phyloP scores from a whole-genome alignment of 2,329 filamentous ascomycete genomes.

The Fusarium setosum region DNA sequence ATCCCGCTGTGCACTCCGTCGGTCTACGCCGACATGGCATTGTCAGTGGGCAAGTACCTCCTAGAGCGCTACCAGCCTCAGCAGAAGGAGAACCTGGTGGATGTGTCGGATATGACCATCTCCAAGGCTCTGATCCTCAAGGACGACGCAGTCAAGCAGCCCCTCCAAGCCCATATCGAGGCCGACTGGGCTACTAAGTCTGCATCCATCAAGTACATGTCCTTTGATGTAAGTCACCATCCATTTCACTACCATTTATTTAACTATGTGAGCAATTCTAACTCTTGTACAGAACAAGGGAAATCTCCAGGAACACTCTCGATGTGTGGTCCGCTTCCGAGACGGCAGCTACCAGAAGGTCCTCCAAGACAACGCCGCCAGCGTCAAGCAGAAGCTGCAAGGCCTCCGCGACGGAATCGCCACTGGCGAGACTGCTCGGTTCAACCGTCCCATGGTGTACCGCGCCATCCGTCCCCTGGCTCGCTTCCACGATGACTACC shows the following conservation, averaged over 20 bases:
- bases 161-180: conserved; percentile 29
- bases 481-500: conserved; percentile 36
- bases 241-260: rapidly evolving
- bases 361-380: not conserved
- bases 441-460: conserved; percentile 38
- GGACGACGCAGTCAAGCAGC: conserved; percentile 6
- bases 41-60: conserved; percentile 28
- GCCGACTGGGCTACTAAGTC: conserved; percentile 26
- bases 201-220: conserved; percentile 23
- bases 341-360: conserved; percentile 14
- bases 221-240: conserved; percentile 20
- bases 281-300: not conserved
- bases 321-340: conserved; percentile 25
- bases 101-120: conserved; percentile 36
- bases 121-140: conserved; percentile 31
- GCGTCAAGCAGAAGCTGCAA: conserved; percentile 27
- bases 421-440: conserved; percentile 22
- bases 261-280: rapidly evolving
- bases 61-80: conserved; percentile 20
- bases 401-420: conserved; percentile 24
- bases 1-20: conserved; percentile 34
- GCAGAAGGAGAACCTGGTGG: conserved; percentile 22
- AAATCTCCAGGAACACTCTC: conserved; percentile 21
- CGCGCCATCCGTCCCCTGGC: conserved; percentile 35
- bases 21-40: conserved; percentile 33